Percentiles rank a stretch among this genome's conserved stretches.
phyloP scores from a whole-genome alignment of 257 asterid genomes.

The Nicotiana noctiflora region DNA sequence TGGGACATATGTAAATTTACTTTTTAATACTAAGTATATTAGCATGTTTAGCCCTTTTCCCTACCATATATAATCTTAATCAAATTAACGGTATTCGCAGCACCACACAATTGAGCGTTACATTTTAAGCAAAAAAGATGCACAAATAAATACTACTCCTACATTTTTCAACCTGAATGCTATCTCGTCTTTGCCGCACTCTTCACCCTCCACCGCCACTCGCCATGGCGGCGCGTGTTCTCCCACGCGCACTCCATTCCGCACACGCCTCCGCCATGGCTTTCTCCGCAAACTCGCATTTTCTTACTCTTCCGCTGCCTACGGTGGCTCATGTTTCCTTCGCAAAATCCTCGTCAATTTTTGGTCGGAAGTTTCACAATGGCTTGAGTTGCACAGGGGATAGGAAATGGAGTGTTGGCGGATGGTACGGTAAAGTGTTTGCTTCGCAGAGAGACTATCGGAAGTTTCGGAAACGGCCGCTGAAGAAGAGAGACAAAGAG shows the following conservation, averaged over 20 bases:
- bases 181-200: conserved; percentile 47
- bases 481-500: conserved; percentile 41
- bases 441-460: conserved; percentile 61
- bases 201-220: conserved; percentile 29
- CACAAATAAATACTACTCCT: background rate
- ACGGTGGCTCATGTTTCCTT: conserved; percentile 17
- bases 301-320: conserved; percentile 15
- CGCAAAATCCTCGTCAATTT: conserved; percentile 18
- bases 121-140: background rate
- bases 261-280: conserved; percentile 3
- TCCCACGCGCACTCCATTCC: conserved; percentile 41
- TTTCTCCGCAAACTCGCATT: background rate
- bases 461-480: conserved; percentile 40
- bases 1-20: no score
- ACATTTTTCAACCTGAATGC: conserved; percentile 37
- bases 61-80: no score
- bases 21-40: no score
- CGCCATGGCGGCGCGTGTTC: conserved; percentile 74
- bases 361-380: conserved; percentile 14
- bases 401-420: conserved; percentile 20
- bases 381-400: conserved; percentile 18
- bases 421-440: conserved; percentile 31
- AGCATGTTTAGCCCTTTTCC: no score
- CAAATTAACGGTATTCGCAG: no score
- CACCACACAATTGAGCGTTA: background rate